Conservation (phyloP, 108 stramenopile species). For the Cyclotella kingstonii region DNA sequence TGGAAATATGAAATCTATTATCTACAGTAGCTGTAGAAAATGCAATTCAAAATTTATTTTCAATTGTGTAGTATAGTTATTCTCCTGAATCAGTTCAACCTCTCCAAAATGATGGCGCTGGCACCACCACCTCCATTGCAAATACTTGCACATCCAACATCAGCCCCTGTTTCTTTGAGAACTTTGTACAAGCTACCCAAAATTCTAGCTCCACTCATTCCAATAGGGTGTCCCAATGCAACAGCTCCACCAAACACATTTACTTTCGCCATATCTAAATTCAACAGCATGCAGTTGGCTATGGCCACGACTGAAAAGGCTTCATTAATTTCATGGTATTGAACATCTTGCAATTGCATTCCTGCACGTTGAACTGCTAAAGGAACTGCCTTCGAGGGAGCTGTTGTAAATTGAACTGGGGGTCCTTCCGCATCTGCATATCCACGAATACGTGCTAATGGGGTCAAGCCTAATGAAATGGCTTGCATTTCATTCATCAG, state of each 20-base stretch:
- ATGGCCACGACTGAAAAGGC: constrained; percentile 95
- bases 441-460: constrained; percentile 82
- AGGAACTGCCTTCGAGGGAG: constrained; percentile 90
- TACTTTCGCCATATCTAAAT: constrained; percentile 71
- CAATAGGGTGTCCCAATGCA: constrained; percentile 95
- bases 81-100: constrained; percentile 45
- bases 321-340: constrained; percentile 98
- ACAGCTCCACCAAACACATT: constrained; percentile 97
- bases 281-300: constrained; percentile 85
- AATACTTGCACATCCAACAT: constrained; percentile 92
- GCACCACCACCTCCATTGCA: constrained; percentile 99
- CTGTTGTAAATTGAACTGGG: constrained; percentile 91
- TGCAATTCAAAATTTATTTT: not conserved
- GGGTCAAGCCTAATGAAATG: constrained; percentile 56
- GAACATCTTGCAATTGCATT: constrained; percentile 72
- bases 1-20: too few species aligned
- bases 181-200: constrained; percentile 85
- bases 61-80: not conserved
- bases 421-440: constrained; percentile 87
- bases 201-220: constrained; percentile 92
- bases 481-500: constrained; percentile 83
- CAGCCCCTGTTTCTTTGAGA: constrained; percentile 82
- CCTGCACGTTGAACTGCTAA: constrained; percentile 82
- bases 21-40: too few species aligned
- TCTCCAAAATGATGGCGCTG: constrained; percentile 93